phyloP scores from a whole-genome alignment of 441 rosid genomes.

The Gossypium lobatum region DNA sequence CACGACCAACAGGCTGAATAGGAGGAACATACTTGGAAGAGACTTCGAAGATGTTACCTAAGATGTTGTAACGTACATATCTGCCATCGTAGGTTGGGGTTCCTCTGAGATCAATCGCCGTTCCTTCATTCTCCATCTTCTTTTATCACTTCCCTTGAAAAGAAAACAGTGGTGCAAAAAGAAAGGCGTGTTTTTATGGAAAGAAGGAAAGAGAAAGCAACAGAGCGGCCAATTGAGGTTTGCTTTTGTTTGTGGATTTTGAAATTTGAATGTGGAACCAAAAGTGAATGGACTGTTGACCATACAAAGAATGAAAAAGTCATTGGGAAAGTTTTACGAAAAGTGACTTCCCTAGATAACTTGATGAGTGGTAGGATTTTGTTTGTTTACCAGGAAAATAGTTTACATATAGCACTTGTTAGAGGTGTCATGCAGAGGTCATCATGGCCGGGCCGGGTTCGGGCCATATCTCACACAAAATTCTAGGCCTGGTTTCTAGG shows the following conservation, averaged over 20 bases:
- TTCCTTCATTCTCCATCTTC: constrained; percentile 31
- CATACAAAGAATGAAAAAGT: not conserved
- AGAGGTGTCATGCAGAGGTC: no score
- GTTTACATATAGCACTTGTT: not conserved
- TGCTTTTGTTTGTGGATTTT: not conserved
- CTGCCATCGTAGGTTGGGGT: constrained; percentile 45
- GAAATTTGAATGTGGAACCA: constrained; percentile 30
- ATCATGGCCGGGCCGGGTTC: no score
- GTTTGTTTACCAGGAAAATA: not conserved
- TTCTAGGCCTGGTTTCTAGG: no score
- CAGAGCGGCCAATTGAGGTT: not conserved
- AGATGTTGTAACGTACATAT: constrained; percentile 57
- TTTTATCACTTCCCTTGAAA: not conserved
- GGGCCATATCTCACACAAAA: no score
- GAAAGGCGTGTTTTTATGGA: not conserved
- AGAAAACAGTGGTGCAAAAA: not conserved
- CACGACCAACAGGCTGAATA: constrained; percentile 70
- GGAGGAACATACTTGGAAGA: constrained; percentile 77
- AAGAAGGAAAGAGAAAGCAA: constrained; percentile 5
- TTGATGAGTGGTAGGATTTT: not conserved
- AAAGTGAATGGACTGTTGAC: not conserved
- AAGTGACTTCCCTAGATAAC: not conserved
- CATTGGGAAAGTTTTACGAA: not conserved
- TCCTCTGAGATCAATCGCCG: constrained; percentile 27
- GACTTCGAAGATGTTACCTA: constrained; percentile 61